phyloP scores from a whole-genome alignment of 441 rosid species.

The Hura crepitans region DNA sequence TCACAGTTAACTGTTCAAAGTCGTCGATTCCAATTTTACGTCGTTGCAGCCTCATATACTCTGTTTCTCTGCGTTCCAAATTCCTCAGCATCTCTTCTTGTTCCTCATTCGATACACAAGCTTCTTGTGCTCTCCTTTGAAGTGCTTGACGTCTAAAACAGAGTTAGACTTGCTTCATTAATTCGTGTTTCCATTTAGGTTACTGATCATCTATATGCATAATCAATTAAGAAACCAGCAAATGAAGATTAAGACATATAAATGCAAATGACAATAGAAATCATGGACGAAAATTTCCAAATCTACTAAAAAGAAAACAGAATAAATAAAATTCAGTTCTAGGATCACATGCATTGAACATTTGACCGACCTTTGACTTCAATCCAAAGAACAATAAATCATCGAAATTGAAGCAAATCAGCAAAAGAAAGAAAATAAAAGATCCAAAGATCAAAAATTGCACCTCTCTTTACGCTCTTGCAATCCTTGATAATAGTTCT shows the following conservation, averaged over 20 bases:
- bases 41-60: slow-evolving; percentile 85
- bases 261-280: slow-evolving; percentile 1
- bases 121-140: slow-evolving; percentile 84
- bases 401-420: neutral
- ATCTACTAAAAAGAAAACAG: slow-evolving; percentile 3
- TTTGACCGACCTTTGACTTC: slow-evolving; percentile 25
- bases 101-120: slow-evolving; percentile 69
- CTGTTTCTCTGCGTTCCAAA: slow-evolving; percentile 86
- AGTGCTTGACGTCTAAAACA: slow-evolving; percentile 66
- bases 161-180: slow-evolving; percentile 3
- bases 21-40: slow-evolving; percentile 91
- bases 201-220: too few relatives aligned
- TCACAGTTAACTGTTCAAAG: slow-evolving; percentile 74
- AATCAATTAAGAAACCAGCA: slow-evolving; percentile 13
- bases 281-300: neutral
- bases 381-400: neutral
- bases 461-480: slow-evolving; percentile 93
- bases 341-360: slow-evolving; percentile 8
- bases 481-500: slow-evolving; percentile 81
- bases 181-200: neutral
- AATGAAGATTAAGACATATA: neutral
- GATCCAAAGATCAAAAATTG: neutral
- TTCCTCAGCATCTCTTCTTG: slow-evolving; percentile 85
- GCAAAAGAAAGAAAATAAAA: neutral
- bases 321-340: neutral